These are phyloP conservation scores for Elsinoe ampelina DNA, from an alignment of 2,329 filamentous ascomycete genomes.

Conservation along the genomic window DNA sequence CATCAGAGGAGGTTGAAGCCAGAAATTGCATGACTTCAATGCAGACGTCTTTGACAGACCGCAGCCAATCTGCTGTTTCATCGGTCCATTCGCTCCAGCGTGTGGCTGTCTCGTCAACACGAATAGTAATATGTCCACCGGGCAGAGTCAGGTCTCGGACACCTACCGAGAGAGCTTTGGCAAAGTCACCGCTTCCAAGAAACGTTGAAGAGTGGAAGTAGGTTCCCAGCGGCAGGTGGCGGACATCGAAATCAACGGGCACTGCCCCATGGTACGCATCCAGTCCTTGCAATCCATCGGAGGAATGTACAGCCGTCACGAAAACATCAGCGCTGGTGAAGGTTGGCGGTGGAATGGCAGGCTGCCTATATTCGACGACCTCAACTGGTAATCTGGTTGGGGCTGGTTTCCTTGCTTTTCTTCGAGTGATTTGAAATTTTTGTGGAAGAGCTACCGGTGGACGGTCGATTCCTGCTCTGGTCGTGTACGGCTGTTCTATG, in stretches of 20 bases:
- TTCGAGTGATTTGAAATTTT: slow-evolving; percentile 4
- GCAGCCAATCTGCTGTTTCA: slow-evolving; percentile 40
- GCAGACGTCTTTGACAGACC: slow-evolving; percentile 29
- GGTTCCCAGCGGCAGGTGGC: slow-evolving; percentile 41
- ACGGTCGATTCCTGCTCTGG: no score
- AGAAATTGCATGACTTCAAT: slow-evolving; percentile 16
- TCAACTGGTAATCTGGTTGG: slow-evolving; percentile 37
- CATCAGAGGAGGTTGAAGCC: not conserved
- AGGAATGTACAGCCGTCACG: not conserved
- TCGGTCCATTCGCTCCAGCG: slow-evolving; percentile 50
- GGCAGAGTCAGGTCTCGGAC: slow-evolving; percentile 45
- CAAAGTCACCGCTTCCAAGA: slow-evolving; percentile 48
- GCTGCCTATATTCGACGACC: slow-evolving; percentile 37
- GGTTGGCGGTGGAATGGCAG: slow-evolving; percentile 27
- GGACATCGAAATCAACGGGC: slow-evolving; percentile 44
- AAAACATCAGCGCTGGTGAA: slow-evolving; percentile 8
- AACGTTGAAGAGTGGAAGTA: slow-evolving; percentile 50
- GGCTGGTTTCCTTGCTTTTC: slow-evolving; percentile 15
- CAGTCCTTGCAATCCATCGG: slow-evolving; percentile 33
- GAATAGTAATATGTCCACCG: slow-evolving; percentile 40
- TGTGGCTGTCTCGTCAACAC: slow-evolving; percentile 24
- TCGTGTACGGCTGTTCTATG: no score
- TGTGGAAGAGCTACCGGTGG: no score
- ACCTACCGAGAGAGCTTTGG: slow-evolving; percentile 33
- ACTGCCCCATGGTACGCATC: slow-evolving; percentile 42